Evolutionary conservation across 2,329 filamentous ascomycete species (phyloP), one percentile per base, ranked within the genome.

Genomic region (Tolypocladium capitatum): DNA sequence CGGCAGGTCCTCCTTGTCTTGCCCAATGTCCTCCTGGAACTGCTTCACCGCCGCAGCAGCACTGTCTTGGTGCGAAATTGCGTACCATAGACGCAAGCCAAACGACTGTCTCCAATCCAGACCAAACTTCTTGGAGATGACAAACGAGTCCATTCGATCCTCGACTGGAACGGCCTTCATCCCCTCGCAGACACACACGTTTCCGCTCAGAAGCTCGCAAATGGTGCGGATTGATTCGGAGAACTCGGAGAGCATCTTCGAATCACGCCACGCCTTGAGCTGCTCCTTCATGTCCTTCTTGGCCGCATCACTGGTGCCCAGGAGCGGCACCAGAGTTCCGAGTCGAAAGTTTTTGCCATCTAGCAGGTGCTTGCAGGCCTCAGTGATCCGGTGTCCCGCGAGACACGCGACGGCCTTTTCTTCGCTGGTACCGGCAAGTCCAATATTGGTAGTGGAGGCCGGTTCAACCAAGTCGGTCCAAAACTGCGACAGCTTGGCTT

Each of bases 71-170:
- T 77, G 71, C 2, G 78, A 73, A 36, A 81, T 85, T 41, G 82
- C 83, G 63, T 95, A 98, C 86, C 89, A 97, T 2, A 98, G 72
- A 40, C 90, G 81, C 45, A 98, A 74, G 11, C 87, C 91, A 63
- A 98, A 95, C 0, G 90, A 83, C 60, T 94, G 90, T 63, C 87
- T 83, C 92, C 92, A 98, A 62, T 94, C 86, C 33, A 98, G 73
- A 5, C 80, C 80, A 61, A 96, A 98, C 43, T 83, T 82, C 57
- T 85, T 77, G 1, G 88, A 86, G 53, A 98, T 86, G 47, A 81
- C 75, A 60, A 98, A 95, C 0, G 83, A 83, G 14, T 82, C 76
- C 35, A 84, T 76, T 41, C 85, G 82, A 65, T 97, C 87, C 63
- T 97, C 92, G 9, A 83, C 68, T 1, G 86, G 78, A 7, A 78